Evolutionary conservation across 352 stramenopile genomes (phyloP), one percentile per base, ranked within the genome.

Genomic region (Proteromonas lacertae): DNA sequence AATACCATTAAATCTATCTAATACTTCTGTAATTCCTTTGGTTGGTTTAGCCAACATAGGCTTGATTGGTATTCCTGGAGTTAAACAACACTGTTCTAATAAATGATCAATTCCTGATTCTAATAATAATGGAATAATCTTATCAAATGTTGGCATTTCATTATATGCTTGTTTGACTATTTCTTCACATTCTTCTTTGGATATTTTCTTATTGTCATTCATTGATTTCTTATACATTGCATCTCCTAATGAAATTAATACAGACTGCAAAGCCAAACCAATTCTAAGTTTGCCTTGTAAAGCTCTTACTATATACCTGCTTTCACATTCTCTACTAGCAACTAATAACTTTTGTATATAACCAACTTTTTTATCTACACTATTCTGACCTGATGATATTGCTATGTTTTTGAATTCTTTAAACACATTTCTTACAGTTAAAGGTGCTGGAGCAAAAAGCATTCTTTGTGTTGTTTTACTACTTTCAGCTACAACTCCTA

Each of bases 21-120:
- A n/a, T 2, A 50, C 31, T 17, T 48, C 44, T 9, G 12, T 14
- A 7, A 48, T 20, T 10, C 66, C 63, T 48, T 96, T 96, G 1
- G 75, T 87, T 0, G 88, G 83, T 37, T 93, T 91, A 25, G 88
- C 84, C 4, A 97, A 60, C 88, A 99, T 99, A 5, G 88, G 88
- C 21, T 71, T 76, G 21, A 99, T 79, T 0, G 88, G 88, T 28
- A 88, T 81, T n/a, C 83, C 83, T 0, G 81, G 78, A 2, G 59
- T 75, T 13, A 96, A 58, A 12, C 71, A 62, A 47, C 84, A 97
- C 10, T 22, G 22, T 17, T 48, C n/a, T n/a, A n/a, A n/a, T n/a
- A n/a, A n/a, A n/a, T n/a, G n/a, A n/a, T n/a, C n/a, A n/a, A n/a
- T n/a, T n/a, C n/a, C n/a, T n/a, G n/a, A n/a, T n/a, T n/a, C n/a